Percentiles rank a stretch among this genome's conserved stretches.
These are phyloP conservation scores for Vinca minor DNA, from an alignment of 257 asterid species.

Conservation along the genomic window DNA sequence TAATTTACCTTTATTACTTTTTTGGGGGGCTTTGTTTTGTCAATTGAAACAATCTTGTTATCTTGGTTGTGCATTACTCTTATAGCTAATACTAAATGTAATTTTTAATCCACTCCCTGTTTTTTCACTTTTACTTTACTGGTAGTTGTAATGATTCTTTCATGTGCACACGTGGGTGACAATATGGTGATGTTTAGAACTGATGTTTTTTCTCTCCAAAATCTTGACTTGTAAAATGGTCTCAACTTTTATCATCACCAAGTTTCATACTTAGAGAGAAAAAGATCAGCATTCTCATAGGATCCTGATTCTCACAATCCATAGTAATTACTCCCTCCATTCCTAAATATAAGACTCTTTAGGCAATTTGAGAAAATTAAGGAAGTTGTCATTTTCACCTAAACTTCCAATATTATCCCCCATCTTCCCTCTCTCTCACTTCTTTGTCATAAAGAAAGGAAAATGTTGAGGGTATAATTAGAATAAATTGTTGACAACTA, in stretches of 20 bases:
- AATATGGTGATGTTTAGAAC: slow-evolving; percentile 8
- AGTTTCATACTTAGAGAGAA: background rate
- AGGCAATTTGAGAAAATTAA: too few species aligned
- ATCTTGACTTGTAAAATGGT: background rate
- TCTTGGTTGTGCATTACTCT: slow-evolving; percentile 23
- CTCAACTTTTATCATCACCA: slow-evolving; percentile 3
- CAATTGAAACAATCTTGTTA: slow-evolving; percentile 36
- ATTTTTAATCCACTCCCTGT: slow-evolving; percentile 7
- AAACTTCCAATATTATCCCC: too few species aligned
- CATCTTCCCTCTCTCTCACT: too few species aligned
- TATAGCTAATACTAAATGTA: slow-evolving; percentile 11
- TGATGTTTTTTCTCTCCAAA: too few species aligned
- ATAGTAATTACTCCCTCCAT: too few species aligned
- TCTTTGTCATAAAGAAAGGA: too few species aligned
- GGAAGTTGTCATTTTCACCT: too few species aligned
- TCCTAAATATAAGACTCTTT: too few species aligned
- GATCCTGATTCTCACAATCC: slow-evolving; percentile 12
- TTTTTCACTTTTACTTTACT: slow-evolving; percentile 1
- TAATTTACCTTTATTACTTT: slow-evolving; percentile 14
- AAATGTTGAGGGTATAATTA: too few species aligned
- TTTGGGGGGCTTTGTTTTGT: slow-evolving; percentile 34
- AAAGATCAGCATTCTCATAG: slow-evolving; percentile 6
- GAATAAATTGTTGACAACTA: too few species aligned
- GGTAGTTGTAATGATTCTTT: slow-evolving; percentile 12
- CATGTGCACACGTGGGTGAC: slow-evolving; percentile 27